These are phyloP conservation scores for Phytophthora fragariae DNA, from an alignment of 352 stramenopile species.

Conservation along the genomic window DNA sequence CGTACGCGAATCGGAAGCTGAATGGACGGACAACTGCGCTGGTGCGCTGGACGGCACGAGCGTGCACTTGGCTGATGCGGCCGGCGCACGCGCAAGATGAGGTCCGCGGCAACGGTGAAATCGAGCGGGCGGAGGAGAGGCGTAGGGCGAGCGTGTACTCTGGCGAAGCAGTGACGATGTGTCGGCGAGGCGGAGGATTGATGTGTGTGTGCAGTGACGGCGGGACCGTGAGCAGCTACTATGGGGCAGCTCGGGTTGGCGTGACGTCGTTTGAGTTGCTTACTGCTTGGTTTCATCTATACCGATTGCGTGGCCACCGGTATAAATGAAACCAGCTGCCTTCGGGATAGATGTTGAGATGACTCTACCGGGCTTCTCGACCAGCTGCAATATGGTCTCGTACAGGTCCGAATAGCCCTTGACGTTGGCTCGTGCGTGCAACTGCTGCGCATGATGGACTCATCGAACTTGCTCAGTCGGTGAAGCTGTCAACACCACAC, in stretches of 20 bases:
- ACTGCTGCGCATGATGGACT: slow-evolving; percentile 99
- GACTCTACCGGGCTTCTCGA: slow-evolving; percentile 92
- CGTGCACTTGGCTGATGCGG: slow-evolving; percentile 74
- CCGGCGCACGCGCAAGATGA: slow-evolving; percentile 61
- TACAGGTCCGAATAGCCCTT: slow-evolving; percentile 99
- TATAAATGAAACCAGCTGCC: too few species aligned
- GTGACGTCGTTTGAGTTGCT: slow-evolving; percentile 2
- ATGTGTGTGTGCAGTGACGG: slow-evolving; percentile 1
- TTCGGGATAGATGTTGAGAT: too few species aligned
- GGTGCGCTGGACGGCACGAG: slow-evolving; percentile 53
- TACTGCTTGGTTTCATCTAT: too few species aligned
- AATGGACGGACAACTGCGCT: slow-evolving; percentile 59
- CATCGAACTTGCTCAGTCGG: slow-evolving; percentile 98
- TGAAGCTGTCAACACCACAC: slow-evolving; percentile 87
- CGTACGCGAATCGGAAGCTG: slow-evolving; percentile 32
- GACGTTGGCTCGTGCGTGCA: slow-evolving; percentile 97
- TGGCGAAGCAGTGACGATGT: slow-evolving; percentile 21
- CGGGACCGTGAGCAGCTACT: slow-evolving; percentile 1
- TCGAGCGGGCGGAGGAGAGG: slow-evolving; percentile 15
- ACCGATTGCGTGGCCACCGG: too few species aligned
- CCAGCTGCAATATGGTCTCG: slow-evolving; percentile 95
- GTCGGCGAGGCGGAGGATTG: slow-evolving; percentile 1
- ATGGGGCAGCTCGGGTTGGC: background rate
- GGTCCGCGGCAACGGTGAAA: slow-evolving; percentile 16
- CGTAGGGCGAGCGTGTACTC: slow-evolving; percentile 10